A percentile compares a stretch with the other conserved stretches of the same genome.
Evolutionary conservation across 257 asterid genomes (phyloP).

Genomic region (Fraxinus cuspidata): DNA sequence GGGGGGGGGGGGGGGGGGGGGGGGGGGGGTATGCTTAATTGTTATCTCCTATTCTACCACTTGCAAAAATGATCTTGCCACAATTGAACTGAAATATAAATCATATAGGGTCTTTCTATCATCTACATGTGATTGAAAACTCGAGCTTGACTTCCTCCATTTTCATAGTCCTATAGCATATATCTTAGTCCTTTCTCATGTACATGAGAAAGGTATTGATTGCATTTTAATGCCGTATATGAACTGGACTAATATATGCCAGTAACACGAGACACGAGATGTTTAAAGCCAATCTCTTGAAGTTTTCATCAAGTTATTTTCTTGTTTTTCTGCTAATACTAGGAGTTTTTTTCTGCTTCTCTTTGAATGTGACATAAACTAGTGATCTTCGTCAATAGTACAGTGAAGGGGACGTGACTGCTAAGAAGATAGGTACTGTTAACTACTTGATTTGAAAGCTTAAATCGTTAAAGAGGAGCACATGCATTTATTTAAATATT

Average conservation of each 20-base stretch:
- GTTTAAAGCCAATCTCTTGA: neutral
- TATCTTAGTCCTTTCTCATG: too few species aligned
- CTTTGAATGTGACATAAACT: too few species aligned
- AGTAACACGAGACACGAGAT: neutral
- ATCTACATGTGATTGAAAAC: neutral
- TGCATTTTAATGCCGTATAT: neutral
- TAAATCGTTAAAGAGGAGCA: neutral
- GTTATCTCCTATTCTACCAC: neutral
- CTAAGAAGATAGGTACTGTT: neutral
- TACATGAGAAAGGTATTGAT: too few species aligned
- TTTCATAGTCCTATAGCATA: neutral
- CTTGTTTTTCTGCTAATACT: neutral
- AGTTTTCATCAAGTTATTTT: too few species aligned
- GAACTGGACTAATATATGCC: neutral
- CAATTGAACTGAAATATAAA: neutral
- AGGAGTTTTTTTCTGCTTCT: too few species aligned
- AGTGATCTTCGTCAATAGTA: neutral
- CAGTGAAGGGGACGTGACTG: neutral
- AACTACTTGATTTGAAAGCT: neutral
- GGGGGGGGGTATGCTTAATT: too few species aligned
- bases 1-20: too few species aligned
- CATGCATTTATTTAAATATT: too few species aligned
- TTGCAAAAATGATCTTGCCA: neutral
- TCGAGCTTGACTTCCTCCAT: neutral
- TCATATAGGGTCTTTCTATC: neutral